Base-by-base conservation (phyloP, 352 stramenopile genomes). In the Phytophthora boehmeriae region DNA sequence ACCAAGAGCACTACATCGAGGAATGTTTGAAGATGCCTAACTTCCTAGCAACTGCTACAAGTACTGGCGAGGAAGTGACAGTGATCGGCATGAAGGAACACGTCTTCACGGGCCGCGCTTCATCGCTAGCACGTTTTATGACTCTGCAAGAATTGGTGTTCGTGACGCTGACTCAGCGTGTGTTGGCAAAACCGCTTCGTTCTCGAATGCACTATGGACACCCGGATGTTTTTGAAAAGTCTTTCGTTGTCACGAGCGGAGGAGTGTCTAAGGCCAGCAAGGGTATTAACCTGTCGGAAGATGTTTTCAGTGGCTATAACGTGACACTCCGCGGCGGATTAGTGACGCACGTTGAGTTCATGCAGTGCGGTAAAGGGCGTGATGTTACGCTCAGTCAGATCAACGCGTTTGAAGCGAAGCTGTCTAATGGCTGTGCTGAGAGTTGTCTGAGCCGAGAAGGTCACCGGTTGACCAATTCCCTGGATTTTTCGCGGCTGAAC, bases 71-170 rank as follows among this genome's bases (percentile, higher is more conserved):
- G 56, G 83, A 89, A 45, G 86, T 92, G 47, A 93, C 85, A 28
- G 87, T 95, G 20, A 90, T 95, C 30, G 88, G 88, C 42, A 96
- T 96, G 88, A 94, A 93, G 43, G 88, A 96, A 58, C 83, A 96
- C 64, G 83, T 96, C 23, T 96, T 96, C 43, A 96, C 88, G 0
- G 85, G 84, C 10, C 81, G 85, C 30, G 88, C 86, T 30, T 96
- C 88, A n/a, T 95, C 86, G 39, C 65, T 96, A 8, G 84, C 88
- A 4, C 80, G 82, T 36, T 96, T 96, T 63, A 95, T 94, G 88
- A 93, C 88, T 22, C 76, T 91, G 22, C 86, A 96, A 28, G 88
- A 95, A 56, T 60, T 95, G 17, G 85, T 96, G 39, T 96, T 96
- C 56, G 88, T 95, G 49, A 95, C 80, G 39, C 54, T 95, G 17